These are phyloP conservation scores for Mrakia frigida DNA, from an alignment of 768 basidiomycete species.

Conservation along the genomic window DNA sequence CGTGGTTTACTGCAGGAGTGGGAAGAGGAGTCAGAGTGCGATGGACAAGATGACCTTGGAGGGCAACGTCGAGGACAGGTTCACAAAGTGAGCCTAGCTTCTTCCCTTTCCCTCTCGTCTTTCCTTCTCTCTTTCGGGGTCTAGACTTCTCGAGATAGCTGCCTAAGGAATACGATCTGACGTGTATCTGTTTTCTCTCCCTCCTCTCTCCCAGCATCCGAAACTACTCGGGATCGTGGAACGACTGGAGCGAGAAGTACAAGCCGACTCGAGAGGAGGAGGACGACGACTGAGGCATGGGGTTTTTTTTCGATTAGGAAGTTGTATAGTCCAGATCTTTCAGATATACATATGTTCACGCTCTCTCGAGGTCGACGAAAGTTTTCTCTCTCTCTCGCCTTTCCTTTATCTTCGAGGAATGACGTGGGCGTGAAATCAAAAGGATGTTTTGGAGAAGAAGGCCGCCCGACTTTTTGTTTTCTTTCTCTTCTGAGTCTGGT, in stretches of 20 bases:
- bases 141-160: neutral
- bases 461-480: no score
- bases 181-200: neutral
- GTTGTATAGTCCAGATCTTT: no score
- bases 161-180: no score
- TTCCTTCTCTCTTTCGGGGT: neutral
- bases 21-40: slow-evolving; percentile 18
- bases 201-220: slow-evolving; percentile 17
- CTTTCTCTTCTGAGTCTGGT: no score
- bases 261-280: slow-evolving; percentile 5
- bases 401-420: no score
- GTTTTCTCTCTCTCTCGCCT: no score
- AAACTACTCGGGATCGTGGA: slow-evolving; percentile 30
- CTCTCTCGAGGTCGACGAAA: no score
- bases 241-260: slow-evolving; percentile 30
- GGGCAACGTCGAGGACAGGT: neutral
- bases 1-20: slow-evolving; percentile 31
- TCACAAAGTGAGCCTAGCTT: slow-evolving; percentile 31
- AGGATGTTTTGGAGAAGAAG: no score
- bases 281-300: slow-evolving; percentile 19
- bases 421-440: no score
- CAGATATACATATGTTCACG: no score
- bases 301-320: no score
- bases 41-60: slow-evolving; percentile 3
- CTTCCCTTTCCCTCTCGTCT: no score